Base-by-base conservation (phyloP, 2,329 filamentous ascomycete species). In the Claviceps africana region DNA sequence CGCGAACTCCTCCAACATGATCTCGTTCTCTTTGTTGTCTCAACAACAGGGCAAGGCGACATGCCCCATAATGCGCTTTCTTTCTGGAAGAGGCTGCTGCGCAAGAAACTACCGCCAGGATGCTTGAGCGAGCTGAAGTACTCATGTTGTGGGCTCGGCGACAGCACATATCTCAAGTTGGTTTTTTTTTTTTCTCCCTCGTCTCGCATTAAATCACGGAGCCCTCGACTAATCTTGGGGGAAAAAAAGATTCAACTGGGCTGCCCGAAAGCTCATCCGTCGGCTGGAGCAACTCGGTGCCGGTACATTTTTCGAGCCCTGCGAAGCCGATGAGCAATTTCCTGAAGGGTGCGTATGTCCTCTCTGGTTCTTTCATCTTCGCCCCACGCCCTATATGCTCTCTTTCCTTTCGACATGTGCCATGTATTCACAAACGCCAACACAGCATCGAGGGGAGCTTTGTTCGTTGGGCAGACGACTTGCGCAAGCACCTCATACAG, bases 21-120 rank as follows among this genome's bases (percentile, higher is more conserved):
- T 1, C 67, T 91, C 21, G 79, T 88, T 28, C 73, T 97, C 49
- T 86, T 98, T 61, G 82, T 88, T 55, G 73, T 94, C 21, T 94
- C 93, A 5, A 98, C 93, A 0, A 95, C 93, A 0, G 93, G 93
- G 5, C 91, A 98, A 69, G 93, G 93, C 6, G 90, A 97, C 57
- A 78, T 97, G 64, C 93, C 93, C 2, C 79, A 80, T 52, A 97
- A 97, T 72, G 82, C 86, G 2, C 76, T 81, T 44, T 71, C 70
- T 1, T 90, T 98, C 63, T 98, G 93, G 93, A 88, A 80, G 63
- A 85, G 81, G 54, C 74, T 98, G 39, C 73, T 95, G 19, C 78
- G 88, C 58, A 89, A 86, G 66, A 87, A 81, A 59, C 76, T 98
- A 30, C 79, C 84, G 13, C 74, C 82, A 3, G 79, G 77, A 17